These are phyloP conservation scores for Fusarium veterinarium DNA, from an alignment of 2,329 filamentous ascomycete genomes.

Conservation along the genomic window DNA sequence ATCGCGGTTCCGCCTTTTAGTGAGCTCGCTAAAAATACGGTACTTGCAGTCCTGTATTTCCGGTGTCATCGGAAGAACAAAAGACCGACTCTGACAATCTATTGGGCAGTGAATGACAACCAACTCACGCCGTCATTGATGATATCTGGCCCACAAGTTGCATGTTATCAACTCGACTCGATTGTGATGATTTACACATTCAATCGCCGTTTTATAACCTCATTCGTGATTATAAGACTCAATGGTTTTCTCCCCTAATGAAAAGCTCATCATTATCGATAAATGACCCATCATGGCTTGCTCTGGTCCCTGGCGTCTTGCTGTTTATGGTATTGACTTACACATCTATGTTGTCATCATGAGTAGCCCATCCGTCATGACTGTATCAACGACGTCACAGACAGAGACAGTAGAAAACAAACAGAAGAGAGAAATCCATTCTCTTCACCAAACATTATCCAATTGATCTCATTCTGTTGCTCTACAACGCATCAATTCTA, in stretches of 20 bases:
- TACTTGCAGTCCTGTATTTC: not conserved
- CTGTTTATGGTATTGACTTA: slow-evolving; percentile 22
- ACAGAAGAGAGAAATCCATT: not conserved
- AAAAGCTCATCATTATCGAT: not conserved
- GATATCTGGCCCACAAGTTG: slow-evolving; percentile 5
- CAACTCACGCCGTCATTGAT: slow-evolving; percentile 32
- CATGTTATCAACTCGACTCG: slow-evolving; percentile 3
- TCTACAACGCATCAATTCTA: not conserved
- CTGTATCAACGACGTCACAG: slow-evolving; percentile 38
- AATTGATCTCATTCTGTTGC: not conserved
- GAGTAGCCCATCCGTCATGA: slow-evolving; percentile 35
- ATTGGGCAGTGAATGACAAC: not conserved
- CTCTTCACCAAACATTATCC: not conserved
- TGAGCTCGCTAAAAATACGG: slow-evolving; percentile 1
- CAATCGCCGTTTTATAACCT: slow-evolving; percentile 11
- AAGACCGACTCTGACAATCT: not conserved
- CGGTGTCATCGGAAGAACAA: slow-evolving; percentile 13
- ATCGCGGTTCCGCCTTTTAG: slow-evolving; percentile 44
- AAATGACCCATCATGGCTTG: not conserved
- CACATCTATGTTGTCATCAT: slow-evolving; percentile 41
- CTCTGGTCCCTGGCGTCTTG: slow-evolving; percentile 16
- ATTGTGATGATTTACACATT: slow-evolving; percentile 11
- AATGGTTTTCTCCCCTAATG: not conserved
- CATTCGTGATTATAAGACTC: slow-evolving; percentile 1
- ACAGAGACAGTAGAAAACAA: slow-evolving; percentile 17